Base-by-base conservation (phyloP, 805 yeast species). In the Kodamaea laetipori region DNA sequence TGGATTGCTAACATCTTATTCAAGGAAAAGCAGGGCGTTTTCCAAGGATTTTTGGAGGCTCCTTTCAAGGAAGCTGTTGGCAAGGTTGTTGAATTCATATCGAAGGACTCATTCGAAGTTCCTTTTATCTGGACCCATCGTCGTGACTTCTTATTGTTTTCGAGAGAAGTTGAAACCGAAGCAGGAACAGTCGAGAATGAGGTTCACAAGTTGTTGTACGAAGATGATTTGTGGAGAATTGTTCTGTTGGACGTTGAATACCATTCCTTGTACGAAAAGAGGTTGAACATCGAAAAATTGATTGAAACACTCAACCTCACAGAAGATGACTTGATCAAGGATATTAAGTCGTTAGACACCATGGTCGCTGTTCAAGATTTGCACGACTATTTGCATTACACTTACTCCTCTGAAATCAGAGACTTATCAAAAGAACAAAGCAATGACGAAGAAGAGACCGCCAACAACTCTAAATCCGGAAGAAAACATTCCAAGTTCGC, bases 91-190 rank as follows among this genome's bases (percentile, higher is more conserved):
- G 86, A 74, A 57, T 90, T 81, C 51, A 69, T 94, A 23, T 74
- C 90, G 10, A 81, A 80, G 54, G 95, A 90, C 38, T 76, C 82
- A 46, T 75, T 85, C 50, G 99, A 94, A 61, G 96, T 92, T 4
- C 98, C 99, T 8, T 87, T 90, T 56, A 90, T 94, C 48, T 90
- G 96, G 86, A 86, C 90, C 18, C 96, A 90, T 60, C 86, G 98
- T 62, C 86, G 95, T 66, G 98, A 94, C 64, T 89, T 86, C 59
- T 71, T 89, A 13, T 68, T 86, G 47, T 73, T 73, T 54, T 77
- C 87, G 7, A 74, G 74, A 32, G 78, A 78, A 28, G 61, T 61
- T 11, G 54, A 59, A 21, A 63, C 62, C 28, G 69, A 63, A 11
- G 75, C 72, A 30, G 73, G 78, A 4, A 41, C 51, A 4, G 41